Evolutionary conservation across 2,329 filamentous ascomycete genomes (phyloP), one percentile per base, ranked within the genome.

Genomic region (Talaromyces sp.): DNA sequence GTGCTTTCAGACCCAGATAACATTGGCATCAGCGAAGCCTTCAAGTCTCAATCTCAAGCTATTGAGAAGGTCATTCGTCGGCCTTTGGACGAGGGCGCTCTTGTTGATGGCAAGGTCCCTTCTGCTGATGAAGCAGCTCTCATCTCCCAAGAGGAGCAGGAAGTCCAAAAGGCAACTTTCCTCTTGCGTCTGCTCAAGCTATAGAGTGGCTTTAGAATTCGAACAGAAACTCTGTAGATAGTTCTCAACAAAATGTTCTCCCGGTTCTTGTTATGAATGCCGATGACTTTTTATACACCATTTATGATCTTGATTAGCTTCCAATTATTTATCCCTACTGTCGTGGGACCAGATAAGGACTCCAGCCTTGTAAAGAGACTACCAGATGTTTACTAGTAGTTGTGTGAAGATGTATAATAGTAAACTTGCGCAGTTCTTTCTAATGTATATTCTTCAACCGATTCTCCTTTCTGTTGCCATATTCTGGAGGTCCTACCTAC

Each of bases 131-230:
- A 83, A 55, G 81, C 83, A 53, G 79, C 77, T 35, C 74, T 92
- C 49, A 91, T 96, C 68, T 79, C 83, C 37, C 85, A 95, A 72
- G 91, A 96, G 74, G 87, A 93, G 68, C 89, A 94, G 67, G 89
- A 94, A 72, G 83, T 95, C 54, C 88, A 92, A 67, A 90, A 90
- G 69, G 89, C 90, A 6, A 91, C 85, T 1, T 89, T 93, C 75
- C 75, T 90, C 76, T 74, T 96, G 69, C 84, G 89, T 63, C 72
- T 96, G 62, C 77, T 93, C 55, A 90, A 87, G 75, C 70, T 95
- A 65, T 92, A 79, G 77, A 65, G 44, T 36, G 39, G 30, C 39
- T 43, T 37, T 22, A 27, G 41, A 22, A 30, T 27, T 9, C 17
- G 32, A 24, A 8, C 13, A 36, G 10, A 46, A 30, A 19, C n/a